Evolutionary conservation across 176 grass and related monocot genomes (phyloP).

Genomic region (Oryza rufipogon): DNA sequence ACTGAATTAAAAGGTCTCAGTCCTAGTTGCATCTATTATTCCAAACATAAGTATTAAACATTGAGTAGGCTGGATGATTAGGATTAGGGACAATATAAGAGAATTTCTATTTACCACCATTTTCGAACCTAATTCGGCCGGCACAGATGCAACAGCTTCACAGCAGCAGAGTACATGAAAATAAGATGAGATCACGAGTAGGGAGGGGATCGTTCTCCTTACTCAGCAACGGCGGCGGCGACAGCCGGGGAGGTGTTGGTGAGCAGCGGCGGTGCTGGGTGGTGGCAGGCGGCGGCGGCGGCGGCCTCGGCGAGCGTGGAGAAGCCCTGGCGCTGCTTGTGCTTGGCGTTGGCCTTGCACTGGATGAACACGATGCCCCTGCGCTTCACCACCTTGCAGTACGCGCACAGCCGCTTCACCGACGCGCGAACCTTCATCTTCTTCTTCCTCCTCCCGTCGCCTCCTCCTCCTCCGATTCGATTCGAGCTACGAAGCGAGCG

Average conservation of each 20-base stretch:
- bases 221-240: slow-evolving; percentile 29
- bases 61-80: no score
- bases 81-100: no score
- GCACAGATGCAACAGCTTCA: background rate
- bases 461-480: background rate
- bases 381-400: slow-evolving; percentile 89
- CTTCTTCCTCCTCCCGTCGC: slow-evolving; percentile 10
- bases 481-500: slow-evolving; percentile 8
- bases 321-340: slow-evolving; percentile 95
- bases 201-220: slow-evolving; percentile 11
- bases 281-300: slow-evolving; percentile 9
- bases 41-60: no score
- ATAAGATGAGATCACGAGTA: background rate
- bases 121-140: background rate
- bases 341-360: slow-evolving; percentile 87
- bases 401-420: slow-evolving; percentile 89
- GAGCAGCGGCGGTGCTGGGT: slow-evolving; percentile 13
- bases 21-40: no score
- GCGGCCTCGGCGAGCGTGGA: slow-evolving; percentile 68
- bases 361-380: slow-evolving; percentile 85
- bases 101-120: background rate
- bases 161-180: background rate
- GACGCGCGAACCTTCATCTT: slow-evolving; percentile 95
- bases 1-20: background rate
- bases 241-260: slow-evolving; percentile 6